A percentile compares a stretch with the other conserved stretches of the same genome.
Evolutionary conservation across 305 asterid species (phyloP).

Genomic region (Plantago rigida): DNA sequence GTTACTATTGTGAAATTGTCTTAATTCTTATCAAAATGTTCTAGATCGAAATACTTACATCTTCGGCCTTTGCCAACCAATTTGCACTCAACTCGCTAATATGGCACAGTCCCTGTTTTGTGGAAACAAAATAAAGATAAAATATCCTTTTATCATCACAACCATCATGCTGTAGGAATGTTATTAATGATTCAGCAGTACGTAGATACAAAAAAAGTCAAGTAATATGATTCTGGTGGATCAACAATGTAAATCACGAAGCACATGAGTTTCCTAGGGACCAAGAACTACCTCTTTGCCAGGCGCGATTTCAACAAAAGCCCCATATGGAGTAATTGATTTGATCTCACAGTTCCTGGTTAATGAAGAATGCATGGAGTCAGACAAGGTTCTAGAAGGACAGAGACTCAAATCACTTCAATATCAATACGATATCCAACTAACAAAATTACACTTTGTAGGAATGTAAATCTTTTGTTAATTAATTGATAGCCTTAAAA

Average conservation of each 20-base stretch:
- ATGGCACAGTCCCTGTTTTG: constrained; percentile 77
- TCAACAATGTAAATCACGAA: constrained; percentile 6
- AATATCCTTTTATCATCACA: background rate
- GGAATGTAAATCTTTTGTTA: background rate
- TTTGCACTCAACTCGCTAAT: constrained; percentile 79
- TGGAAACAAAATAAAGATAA: too few relatives aligned
- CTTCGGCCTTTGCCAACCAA: constrained; percentile 94
- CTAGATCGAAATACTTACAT: constrained; percentile 45
- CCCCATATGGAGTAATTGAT: constrained; percentile 82
- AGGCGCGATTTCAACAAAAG: constrained; percentile 80
- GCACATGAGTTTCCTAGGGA: constrained; percentile 18
- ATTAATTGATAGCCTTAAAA: constrained; percentile 15
- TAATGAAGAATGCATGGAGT: constrained; percentile 15
- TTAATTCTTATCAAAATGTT: constrained; percentile 8
- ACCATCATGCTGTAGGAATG: constrained; percentile 11
- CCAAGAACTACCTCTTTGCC: constrained; percentile 66
- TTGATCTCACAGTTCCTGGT: constrained; percentile 92
- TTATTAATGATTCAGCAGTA: constrained; percentile 6
- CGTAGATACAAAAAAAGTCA: constrained; percentile 5
- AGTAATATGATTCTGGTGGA: background rate
- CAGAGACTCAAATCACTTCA: background rate
- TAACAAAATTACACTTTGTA: constrained; percentile 4
- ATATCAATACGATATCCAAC: constrained; percentile 9
- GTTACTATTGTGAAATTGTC: constrained; percentile 17
- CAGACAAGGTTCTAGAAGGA: constrained; percentile 15